phyloP scores from a whole-genome alignment of 2,329 filamentous ascomycete genomes.

The Akanthomyces muscarius region DNA sequence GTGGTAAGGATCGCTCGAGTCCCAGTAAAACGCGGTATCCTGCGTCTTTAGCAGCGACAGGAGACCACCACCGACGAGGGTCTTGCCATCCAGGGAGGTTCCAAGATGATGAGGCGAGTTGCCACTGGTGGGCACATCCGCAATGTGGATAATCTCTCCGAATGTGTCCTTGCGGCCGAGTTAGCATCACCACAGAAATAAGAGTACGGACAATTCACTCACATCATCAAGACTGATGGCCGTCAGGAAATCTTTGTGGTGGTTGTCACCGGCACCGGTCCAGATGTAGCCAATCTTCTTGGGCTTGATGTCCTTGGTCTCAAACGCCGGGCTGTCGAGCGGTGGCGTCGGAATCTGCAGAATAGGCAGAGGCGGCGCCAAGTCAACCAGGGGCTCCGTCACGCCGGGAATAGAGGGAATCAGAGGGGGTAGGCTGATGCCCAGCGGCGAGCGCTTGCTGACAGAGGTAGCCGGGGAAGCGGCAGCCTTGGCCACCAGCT shows the following conservation, averaged over 20 bases:
- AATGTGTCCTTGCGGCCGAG: constrained; percentile 46
- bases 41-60: constrained; percentile 57
- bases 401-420: constrained; percentile 58
- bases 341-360: constrained; percentile 57
- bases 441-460: constrained; percentile 26
- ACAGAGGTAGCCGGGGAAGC: not conserved
- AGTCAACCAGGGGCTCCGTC: constrained; percentile 49
- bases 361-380: constrained; percentile 52
- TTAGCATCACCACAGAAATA: constrained; percentile 11
- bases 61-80: constrained; percentile 53
- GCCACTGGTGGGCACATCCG: constrained; percentile 55
- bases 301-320: constrained; percentile 51
- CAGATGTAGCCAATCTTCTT: constrained; percentile 66
- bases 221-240: constrained; percentile 57
- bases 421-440: constrained; percentile 46
- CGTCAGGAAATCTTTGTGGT: constrained; percentile 56
- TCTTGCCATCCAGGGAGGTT: constrained; percentile 52
- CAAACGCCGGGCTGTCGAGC: constrained; percentile 50
- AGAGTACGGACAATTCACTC: not conserved
- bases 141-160: constrained; percentile 54
- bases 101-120: constrained; percentile 60
- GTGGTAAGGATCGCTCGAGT: constrained; percentile 53
- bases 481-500: constrained; percentile 12
- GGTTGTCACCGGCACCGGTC: constrained; percentile 57
- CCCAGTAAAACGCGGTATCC: constrained; percentile 61